phyloP scores from a whole-genome alignment of 1,139 yeast genomes.

The Kodamaea anthophila region DNA sequence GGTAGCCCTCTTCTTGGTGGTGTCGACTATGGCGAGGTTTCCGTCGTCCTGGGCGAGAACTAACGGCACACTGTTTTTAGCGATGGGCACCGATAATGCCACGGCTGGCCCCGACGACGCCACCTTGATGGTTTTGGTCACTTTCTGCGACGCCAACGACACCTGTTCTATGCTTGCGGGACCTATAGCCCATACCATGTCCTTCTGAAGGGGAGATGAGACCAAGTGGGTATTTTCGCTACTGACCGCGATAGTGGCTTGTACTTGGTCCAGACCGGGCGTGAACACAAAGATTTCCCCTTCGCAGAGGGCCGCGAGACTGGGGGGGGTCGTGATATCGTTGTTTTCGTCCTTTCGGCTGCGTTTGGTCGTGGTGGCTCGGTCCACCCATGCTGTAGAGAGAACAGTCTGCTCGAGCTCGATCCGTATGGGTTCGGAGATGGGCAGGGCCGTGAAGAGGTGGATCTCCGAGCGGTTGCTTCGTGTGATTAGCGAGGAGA shows the following conservation, averaged over 20 bases:
- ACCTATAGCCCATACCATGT: no score
- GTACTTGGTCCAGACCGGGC: constrained; percentile 30
- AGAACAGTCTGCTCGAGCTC: constrained; percentile 19
- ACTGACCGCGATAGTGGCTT: constrained; percentile 25
- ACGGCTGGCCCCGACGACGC: constrained; percentile 2
- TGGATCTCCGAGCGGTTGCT: constrained; percentile 33
- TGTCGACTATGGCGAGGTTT: constrained; percentile 10
- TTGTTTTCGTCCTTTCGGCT: constrained; percentile 4
- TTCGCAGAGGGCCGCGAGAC: no score
- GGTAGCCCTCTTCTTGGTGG: constrained; percentile 9
- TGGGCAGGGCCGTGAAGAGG: constrained; percentile 16
- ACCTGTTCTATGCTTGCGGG: no score
- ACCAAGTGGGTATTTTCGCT: constrained; percentile 13
- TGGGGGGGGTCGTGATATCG: constrained; percentile 2
- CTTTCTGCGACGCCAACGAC: constrained; percentile 14
- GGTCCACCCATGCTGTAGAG: constrained; percentile 21
- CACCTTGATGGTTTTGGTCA: constrained; percentile 12
- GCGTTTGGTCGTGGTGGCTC: constrained; percentile 11
- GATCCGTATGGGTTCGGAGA: constrained; percentile 6
- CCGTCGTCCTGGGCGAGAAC: constrained; percentile 4
- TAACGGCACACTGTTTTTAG: constrained; percentile 9
- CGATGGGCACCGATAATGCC: constrained; percentile 3
- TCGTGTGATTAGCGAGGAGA: constrained; percentile 28
- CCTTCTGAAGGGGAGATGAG: constrained; percentile 6
- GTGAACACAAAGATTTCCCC: constrained; percentile 36